Evolutionary conservation across 805 yeast species (phyloP), one percentile per base, ranked within the genome.

Genomic region (Phaffomyces antillensis): DNA sequence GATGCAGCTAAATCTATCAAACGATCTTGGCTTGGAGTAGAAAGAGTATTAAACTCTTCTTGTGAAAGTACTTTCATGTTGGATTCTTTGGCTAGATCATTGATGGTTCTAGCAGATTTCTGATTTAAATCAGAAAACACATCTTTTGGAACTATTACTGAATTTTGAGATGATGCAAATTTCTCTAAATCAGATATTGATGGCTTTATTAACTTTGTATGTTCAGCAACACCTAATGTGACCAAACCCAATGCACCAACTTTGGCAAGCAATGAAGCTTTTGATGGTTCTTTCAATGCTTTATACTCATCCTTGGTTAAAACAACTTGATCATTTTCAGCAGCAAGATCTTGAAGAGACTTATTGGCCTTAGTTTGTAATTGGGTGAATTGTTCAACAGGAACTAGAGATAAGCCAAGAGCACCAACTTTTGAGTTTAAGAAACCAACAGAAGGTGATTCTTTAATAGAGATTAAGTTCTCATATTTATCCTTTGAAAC

Each of bases 241-340:
- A 43, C 43, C 15, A 48, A 23, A 13, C 52, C 52, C 31, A 39
- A 16, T 20, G 41, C 47, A 17, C 50, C 24, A 25, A 47, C 43
- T 6, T 34, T 25, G 3, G 44, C 45, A 7, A 44, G 28, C 5
- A 53, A 23, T 2, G 37, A 25, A 7, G 46, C 51, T 26, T 39
- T 45, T 0, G 58, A 46, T 32, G 60, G 61, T 16, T 41, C 39
- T 16, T 41, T 12, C 25, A 56, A 33, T 7, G 50, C 13, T 15
- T 52, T 46, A 36, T 47, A 45, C 18, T 51, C 59, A 2, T 44
- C 45, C n/a, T 46, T 37, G 3, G 58, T 20, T 26, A 58, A 25
- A 10, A 52, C 33, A 24, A 55, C 48, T 36, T 44, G 38, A 15
- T 37, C 40, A 9, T 40, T 41, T 26, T 47, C 52, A 11, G 36